These are phyloP conservation scores for Debaryomyces tyrocola DNA, from an alignment of 805 yeast genomes.

Conservation along the genomic window DNA sequence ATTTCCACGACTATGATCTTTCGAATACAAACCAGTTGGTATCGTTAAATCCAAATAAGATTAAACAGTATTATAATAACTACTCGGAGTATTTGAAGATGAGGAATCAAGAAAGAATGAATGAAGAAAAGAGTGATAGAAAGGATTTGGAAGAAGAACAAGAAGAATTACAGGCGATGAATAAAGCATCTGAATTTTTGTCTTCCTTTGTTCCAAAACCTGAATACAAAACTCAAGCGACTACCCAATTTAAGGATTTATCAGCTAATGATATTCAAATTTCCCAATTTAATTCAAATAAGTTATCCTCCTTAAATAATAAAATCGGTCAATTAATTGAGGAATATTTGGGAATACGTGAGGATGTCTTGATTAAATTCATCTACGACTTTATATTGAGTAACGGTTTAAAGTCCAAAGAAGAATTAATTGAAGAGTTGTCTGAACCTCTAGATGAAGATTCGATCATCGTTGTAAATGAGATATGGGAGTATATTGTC, in stretches of 20 bases:
- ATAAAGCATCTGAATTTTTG: constrained; percentile 10
- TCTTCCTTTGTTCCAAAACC: constrained; percentile 7
- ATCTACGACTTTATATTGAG: constrained; percentile 38
- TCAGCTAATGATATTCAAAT: constrained; percentile 4
- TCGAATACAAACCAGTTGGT: background rate
- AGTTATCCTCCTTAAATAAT: constrained; percentile 23
- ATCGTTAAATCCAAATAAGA: background rate
- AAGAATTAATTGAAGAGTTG: constrained; percentile 44
- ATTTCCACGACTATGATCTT: constrained; percentile 19
- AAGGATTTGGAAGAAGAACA: constrained; percentile 38
- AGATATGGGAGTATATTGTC: constrained; percentile 31
- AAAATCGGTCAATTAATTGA: constrained; percentile 46
- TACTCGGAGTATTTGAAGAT: constrained; percentile 44
- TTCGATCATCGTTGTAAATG: constrained; percentile 40
- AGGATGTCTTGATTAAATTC: constrained; percentile 48
- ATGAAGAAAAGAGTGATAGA: constrained; percentile 46
- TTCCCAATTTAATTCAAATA: constrained; percentile 8
- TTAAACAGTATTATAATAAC: constrained; percentile 36
- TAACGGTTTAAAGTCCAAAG: constrained; percentile 28
- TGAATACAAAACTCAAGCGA: background rate
- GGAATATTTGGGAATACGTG: constrained; percentile 54
- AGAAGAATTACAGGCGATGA: constrained; percentile 14
- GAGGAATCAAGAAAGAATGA: constrained; percentile 32
- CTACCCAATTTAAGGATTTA: background rate
- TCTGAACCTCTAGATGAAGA: constrained; percentile 54